Evolutionary conservation across 208 protist species (phyloP).

Genomic region (Trichomonas gallinae): DNA sequence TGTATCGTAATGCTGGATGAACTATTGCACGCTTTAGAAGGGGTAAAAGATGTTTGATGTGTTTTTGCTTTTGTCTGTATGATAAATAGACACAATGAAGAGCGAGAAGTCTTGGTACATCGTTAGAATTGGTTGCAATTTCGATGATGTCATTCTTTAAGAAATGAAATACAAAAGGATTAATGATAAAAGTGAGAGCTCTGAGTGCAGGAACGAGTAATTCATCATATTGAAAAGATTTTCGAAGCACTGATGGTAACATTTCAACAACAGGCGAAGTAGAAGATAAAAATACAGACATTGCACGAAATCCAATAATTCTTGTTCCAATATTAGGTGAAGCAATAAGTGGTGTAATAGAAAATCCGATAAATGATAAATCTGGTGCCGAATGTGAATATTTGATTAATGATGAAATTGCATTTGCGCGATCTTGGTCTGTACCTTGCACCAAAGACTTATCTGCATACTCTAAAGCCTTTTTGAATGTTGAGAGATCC

Average conservation of each 20-base stretch:
- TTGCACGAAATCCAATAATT: background rate
- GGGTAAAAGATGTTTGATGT: background rate
- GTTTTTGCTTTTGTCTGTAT: background rate
- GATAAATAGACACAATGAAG: background rate
- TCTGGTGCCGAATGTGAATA: background rate
- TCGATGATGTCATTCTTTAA: background rate
- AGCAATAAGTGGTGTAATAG: background rate
- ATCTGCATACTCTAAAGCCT: background rate
- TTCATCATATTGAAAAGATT: background rate
- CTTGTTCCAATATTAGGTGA: background rate
- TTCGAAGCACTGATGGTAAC: background rate
- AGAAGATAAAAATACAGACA: background rate
- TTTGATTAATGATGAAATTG: background rate
- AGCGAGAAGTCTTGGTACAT: background rate
- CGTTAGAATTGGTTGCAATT: background rate
- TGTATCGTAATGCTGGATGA: background rate
- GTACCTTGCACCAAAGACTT: background rate
- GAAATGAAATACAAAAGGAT: background rate
- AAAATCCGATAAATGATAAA: background rate
- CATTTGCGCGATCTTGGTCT: background rate
- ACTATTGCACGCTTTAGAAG: background rate
- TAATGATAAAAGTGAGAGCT: background rate
- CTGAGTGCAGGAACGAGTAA: background rate
- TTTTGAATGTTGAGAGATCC: background rate
- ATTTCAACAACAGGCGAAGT: background rate